Evolutionary conservation across 2,329 filamentous ascomycete genomes (phyloP).

Genomic region (Scedosporium apiospermum): DNA sequence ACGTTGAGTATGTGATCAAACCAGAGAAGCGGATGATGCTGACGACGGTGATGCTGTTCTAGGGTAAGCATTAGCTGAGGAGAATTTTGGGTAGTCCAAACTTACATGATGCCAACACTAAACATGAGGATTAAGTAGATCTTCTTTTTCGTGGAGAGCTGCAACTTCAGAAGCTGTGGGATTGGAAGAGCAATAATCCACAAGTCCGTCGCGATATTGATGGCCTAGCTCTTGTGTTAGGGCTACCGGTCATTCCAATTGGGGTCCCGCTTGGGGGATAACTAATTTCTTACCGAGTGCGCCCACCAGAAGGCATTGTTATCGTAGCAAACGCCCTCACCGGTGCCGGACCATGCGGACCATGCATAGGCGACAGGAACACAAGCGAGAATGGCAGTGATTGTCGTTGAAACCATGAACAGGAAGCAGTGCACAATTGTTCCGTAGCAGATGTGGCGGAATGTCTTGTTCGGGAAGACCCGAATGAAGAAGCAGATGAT

Average conservation of each 20-base stretch:
- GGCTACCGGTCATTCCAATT: not conserved
- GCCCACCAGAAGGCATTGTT: conserved; percentile 10
- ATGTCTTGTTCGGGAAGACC: conserved; percentile 5
- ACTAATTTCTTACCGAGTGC: not conserved
- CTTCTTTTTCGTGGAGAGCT: conserved; percentile 6
- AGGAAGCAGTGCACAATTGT: conserved; percentile 7
- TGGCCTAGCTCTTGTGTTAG: not conserved
- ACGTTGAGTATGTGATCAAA: conserved; percentile 6
- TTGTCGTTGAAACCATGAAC: conserved; percentile 8
- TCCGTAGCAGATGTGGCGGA: conserved; percentile 4
- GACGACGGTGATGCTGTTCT: conserved; percentile 7
- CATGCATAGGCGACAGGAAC: conserved; percentile 6
- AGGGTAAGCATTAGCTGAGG: not conserved
- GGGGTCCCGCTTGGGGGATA: too few relatives aligned
- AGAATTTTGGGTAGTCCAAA: not conserved
- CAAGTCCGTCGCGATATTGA: conserved; percentile 8
- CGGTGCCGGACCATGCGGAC: conserved; percentile 4
- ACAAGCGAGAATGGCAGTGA: conserved; percentile 7
- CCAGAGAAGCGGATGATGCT: conserved; percentile 9
- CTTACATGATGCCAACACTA: conserved; percentile 9
- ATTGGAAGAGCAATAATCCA: conserved; percentile 8
- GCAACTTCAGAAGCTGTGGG: conserved; percentile 6
- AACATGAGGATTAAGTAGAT: conserved; percentile 9
- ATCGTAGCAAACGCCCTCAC: conserved; percentile 7
- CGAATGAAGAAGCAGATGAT: conserved; percentile 7